Evolutionary conservation across 2,329 filamentous ascomycete species (phyloP), one percentile per base, ranked within the genome.

Genomic region (Clonostachys rosea): DNA sequence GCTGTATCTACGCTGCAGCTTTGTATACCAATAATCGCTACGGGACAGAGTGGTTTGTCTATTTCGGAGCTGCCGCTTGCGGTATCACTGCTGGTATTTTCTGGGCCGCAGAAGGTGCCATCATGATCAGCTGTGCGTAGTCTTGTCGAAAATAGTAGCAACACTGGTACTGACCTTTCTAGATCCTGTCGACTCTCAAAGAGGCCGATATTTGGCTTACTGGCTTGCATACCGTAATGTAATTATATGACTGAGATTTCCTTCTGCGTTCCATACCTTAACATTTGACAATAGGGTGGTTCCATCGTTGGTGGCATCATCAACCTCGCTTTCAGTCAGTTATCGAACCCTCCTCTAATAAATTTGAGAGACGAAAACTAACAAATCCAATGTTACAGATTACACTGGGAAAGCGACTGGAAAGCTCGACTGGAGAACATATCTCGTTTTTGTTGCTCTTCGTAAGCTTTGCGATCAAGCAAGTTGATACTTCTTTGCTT

Each of bases 81-180:
- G 86, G 86, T 16, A 73, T 88, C 34, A 84, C 81, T 0, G 86
- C 86, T 0, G 86, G 86, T 0, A 71, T 89, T 0, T 89, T 89
- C 63, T 90, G 86, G 86, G 83, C 83, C 72, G 80, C 85, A 0
- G 86, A 90, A 63, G 83, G 83, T 1, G 85, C 86, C 1, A 87
- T 90, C 47, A 85, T 85, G 0, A 78, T 89, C 16, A 75, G 81
- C 0, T 90, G 89, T 52, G 85, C 86, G 0, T 0, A 76, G 9
- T 10, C 24, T 8, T 10, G 7, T 30, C 24, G 24, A 10, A 8
- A 30, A 10, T 10, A 10, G 24, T 4, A 30, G 24, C 24, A 10
- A 30, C 9, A 30, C 3, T 4, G 8, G 24, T 30, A 10, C 24
- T 30, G 24, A 30, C 9, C 8, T 30, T 30, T 30, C 9, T 4